Evolutionary conservation across 306 rosid genomes (phyloP), one percentile per base, ranked within the genome.

Genomic region (Quillaja saponaria): DNA sequence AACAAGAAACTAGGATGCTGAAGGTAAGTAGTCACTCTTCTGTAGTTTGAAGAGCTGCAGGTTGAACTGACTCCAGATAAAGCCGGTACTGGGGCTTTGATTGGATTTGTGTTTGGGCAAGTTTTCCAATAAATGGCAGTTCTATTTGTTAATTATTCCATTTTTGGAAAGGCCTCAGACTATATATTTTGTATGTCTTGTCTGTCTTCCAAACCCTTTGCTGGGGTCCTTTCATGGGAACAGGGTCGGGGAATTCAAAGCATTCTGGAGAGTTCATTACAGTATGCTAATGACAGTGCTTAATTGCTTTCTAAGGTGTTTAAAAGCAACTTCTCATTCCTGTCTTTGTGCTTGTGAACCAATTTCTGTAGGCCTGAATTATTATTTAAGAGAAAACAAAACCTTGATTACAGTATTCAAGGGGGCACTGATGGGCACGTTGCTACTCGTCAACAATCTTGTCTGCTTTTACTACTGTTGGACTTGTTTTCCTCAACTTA

Each of bases 41-140:
- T 79, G 71, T 88, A 91, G 96, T 91, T 88, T 71, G 98, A 95
- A 79, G 95, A 81, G 6, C 83, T 91, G 76, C 98, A 91, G 74
- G 82, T 91, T 12, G 98, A 84, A 76, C 42, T 88, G 59, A 91
- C 96, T 5, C 62, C 92, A 31, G 86, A 75, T 10, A 91, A 91
- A 41, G 95, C 96, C 61, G 70, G 66, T 64, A 68, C 82, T 16
- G 98, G 96, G 13, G 96, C 86, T n/a, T 72, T 31, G 19, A 85
- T 91, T 50, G 75, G 78, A 68, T 0, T 88, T 19, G 82, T 72
- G 37, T 91, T 91, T 33, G 96, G 88, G 98, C 88, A 78, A 52
- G 66, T 70, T 47, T 65, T 21, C 45, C 56, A 6, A 40, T 64
- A 42, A 55, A 57, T 34, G 31, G 46, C 13, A 38, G 25, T 63